phyloP scores from a whole-genome alignment of 352 stramenopile species.

The Phytophthora constricta region DNA sequence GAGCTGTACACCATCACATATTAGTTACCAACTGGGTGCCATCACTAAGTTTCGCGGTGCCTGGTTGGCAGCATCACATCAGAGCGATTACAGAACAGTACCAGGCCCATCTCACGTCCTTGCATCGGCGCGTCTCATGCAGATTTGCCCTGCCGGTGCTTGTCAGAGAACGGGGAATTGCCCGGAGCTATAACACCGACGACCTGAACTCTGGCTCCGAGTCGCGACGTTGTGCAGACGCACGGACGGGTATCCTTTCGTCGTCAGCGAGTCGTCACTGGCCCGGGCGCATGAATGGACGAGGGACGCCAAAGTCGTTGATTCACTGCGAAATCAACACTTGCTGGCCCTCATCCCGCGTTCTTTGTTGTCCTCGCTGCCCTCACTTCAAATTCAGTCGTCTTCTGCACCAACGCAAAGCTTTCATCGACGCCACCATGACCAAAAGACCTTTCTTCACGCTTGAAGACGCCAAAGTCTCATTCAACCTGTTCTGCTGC shows the following conservation, averaged over 20 bases:
- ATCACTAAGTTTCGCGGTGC: not conserved
- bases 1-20: too few species aligned
- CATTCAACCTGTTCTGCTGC: conserved; percentile 52
- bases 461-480: conserved; percentile 33
- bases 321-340: not conserved
- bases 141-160: not conserved
- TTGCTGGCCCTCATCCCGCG: not conserved
- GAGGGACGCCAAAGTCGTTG: conserved; percentile 2
- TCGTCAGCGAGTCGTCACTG: conserved; percentile 24
- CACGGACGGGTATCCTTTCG: conserved; percentile 19
- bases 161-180: not conserved
- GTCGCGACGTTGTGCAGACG: conserved; percentile 18
- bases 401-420: not conserved
- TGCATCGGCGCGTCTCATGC: not conserved
- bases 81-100: not conserved
- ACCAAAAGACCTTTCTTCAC: conserved; percentile 32
- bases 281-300: conserved; percentile 24
- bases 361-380: not conserved
- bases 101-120: not conserved
- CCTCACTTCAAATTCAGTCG: not conserved
- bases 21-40: too few species aligned
- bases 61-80: not conserved
- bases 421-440: conserved; percentile 44
- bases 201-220: conserved; percentile 18
- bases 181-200: conserved; percentile 28